Evolutionary conservation across 768 basidiomycete genomes (phyloP).

Genomic region (Inosperma sp.): DNA sequence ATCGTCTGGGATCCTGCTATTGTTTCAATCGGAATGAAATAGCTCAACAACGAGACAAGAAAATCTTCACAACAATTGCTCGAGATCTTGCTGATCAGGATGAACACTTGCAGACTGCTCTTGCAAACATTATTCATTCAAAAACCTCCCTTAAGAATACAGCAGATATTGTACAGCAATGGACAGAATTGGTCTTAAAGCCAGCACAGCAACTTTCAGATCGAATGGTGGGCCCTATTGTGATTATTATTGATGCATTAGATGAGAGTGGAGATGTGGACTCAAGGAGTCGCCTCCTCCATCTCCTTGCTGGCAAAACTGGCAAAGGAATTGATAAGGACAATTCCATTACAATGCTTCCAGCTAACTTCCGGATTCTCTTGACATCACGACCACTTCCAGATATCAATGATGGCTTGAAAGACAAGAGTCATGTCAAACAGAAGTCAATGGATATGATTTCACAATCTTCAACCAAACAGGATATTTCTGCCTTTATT

Average conservation of each 20-base stretch:
- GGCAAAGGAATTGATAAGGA: background rate
- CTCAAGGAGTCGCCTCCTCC: conserved; percentile 20
- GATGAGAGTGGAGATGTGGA: conserved; percentile 30
- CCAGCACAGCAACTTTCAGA: conserved; percentile 8
- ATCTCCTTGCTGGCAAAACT: conserved; percentile 16
- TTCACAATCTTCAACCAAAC: background rate
- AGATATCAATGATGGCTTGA: conserved; percentile 20
- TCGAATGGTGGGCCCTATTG: conserved; percentile 7
- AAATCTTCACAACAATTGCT: too few relatives aligned
- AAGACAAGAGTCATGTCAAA: background rate
- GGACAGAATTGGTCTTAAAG: conserved; percentile 14
- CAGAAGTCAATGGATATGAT: conserved; percentile 2
- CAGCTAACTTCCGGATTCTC: conserved; percentile 28
- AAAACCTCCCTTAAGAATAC: too few relatives aligned
- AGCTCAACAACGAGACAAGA: too few relatives aligned
- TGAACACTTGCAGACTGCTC: too few relatives aligned
- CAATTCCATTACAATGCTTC: conserved; percentile 15
- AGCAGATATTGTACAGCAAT: conserved; percentile 17
- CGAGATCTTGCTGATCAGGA: too few relatives aligned
- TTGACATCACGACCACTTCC: conserved; percentile 30
- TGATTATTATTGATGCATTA: conserved; percentile 31
- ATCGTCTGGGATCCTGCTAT: too few relatives aligned
- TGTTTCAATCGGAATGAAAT: too few relatives aligned
- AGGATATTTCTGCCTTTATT: conserved; percentile 5
- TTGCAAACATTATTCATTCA: too few relatives aligned